Percentiles rank a stretch among this genome's conserved stretches.
phyloP scores from a whole-genome alignment of 1,284 basidiomycete genomes.

The Moniliophthora roreri region DNA sequence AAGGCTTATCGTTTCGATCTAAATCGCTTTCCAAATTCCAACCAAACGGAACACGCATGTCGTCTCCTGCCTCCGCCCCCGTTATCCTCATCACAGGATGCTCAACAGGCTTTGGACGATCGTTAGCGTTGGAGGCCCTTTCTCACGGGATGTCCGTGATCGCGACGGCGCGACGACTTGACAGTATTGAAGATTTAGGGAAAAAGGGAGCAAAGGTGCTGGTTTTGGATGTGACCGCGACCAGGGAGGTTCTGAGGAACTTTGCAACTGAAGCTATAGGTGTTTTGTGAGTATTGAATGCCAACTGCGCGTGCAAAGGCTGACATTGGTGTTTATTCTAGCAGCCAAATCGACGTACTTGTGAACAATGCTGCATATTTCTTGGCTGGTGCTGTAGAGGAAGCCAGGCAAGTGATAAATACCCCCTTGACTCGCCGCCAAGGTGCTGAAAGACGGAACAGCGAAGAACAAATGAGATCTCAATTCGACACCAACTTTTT shows the following conservation, averaged over 20 bases:
- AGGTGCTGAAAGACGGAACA: neutral
- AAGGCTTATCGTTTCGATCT: too few species aligned
- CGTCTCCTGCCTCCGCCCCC: too few species aligned
- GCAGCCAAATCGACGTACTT: constrained; percentile 19
- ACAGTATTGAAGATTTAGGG: constrained; percentile 7
- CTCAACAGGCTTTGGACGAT: constrained; percentile 18
- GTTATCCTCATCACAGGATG: constrained; percentile 22
- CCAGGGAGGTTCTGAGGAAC: constrained; percentile 5
- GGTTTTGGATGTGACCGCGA: constrained; percentile 1
- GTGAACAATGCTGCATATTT: constrained; percentile 22
- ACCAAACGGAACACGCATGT: too few species aligned
- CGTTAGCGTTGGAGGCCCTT: constrained; percentile 13
- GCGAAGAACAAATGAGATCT: constrained; percentile 7
- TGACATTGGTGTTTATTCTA: neutral
- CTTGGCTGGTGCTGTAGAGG: constrained; percentile 20
- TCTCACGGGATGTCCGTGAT: constrained; percentile 9
- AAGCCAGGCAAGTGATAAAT: constrained; percentile 13
- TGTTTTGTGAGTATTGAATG: constrained; percentile 10
- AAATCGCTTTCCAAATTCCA: too few species aligned
- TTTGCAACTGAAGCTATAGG: constrained; percentile 16
- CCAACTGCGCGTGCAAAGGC: too few species aligned
- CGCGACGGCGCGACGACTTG: constrained; percentile 11
- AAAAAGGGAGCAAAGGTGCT: constrained; percentile 5
- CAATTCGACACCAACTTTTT: constrained; percentile 23
- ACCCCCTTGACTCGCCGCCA: neutral